Conservation (phyloP, 1,284 basidiomycete species). For the Ustilago bromivora region DNA sequence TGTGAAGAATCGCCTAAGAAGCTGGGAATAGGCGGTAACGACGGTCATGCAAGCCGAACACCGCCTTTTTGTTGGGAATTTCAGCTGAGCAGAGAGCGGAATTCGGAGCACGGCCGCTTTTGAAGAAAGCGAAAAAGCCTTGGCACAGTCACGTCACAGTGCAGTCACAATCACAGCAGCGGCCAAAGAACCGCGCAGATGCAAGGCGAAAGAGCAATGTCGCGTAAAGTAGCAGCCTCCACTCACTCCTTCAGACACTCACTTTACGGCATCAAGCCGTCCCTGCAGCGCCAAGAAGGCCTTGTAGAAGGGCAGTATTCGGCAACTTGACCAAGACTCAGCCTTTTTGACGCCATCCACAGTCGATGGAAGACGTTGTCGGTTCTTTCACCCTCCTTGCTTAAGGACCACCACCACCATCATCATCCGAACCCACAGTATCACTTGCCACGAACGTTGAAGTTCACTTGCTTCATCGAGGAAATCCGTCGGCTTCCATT, state of each 20-base stretch:
- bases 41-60: slow-evolving; percentile 9
- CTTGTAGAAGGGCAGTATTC: slow-evolving; percentile 3
- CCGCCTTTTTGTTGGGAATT: slow-evolving; percentile 10
- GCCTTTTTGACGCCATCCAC: slow-evolving; percentile 1
- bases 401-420: background rate
- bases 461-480: too few relatives aligned
- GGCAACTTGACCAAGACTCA: background rate
- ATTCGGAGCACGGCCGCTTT: background rate
- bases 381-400: background rate
- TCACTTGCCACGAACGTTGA: too few relatives aligned
- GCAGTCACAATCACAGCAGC: too few relatives aligned
- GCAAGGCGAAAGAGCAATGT: background rate
- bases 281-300: slow-evolving; percentile 33
- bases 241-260: slow-evolving; percentile 1
- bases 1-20: slow-evolving; percentile 3
- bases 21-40: background rate
- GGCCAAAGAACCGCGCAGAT: background rate
- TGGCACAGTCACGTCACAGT: slow-evolving; percentile 4
- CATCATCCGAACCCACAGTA: background rate
- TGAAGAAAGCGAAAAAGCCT: background rate
- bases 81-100: background rate
- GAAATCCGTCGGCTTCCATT: too few relatives aligned
- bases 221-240: slow-evolving; percentile 14
- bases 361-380: background rate
- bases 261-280: slow-evolving; percentile 7